Evolutionary conservation across 352 stramenopile genomes (phyloP).

Genomic region (Pythium rishiriense): DNA sequence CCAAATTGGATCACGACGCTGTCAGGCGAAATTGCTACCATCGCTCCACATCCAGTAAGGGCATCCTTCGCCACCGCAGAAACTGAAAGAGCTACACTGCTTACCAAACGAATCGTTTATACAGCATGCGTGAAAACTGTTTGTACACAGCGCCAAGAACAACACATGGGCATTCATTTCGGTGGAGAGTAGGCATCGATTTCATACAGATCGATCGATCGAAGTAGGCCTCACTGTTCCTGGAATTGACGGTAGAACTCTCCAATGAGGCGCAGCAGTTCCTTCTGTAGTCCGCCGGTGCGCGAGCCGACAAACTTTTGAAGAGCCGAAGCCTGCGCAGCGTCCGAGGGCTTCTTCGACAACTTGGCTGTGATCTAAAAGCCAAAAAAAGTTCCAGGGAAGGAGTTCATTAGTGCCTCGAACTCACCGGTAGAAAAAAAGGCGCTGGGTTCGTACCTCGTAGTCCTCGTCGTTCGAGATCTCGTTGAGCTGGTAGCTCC

Average conservation of each 20-base stretch:
- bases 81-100: too few species aligned
- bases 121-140: neutral
- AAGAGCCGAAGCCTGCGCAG: conserved; percentile 42
- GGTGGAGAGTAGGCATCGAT: neutral
- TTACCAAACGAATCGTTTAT: neutral
- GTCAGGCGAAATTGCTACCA: too few species aligned
- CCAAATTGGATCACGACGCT: too few species aligned
- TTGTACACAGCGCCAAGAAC: neutral
- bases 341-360: conserved; percentile 49
- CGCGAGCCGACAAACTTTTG: conserved; percentile 53
- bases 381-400: neutral
- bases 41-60: too few species aligned
- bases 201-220: neutral
- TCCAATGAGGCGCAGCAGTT: conserved; percentile 59
- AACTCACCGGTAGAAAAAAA: neutral
- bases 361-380: conserved; percentile 55
- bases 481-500: conserved; percentile 75
- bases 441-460: conserved; percentile 41
- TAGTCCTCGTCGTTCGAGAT: conserved; percentile 89
- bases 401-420: neutral
- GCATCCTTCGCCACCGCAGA: too few species aligned
- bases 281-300: conserved; percentile 56
- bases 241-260: conserved; percentile 69
- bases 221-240: conserved; percentile 39
- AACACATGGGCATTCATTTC: neutral